These are phyloP conservation scores for Camellia lanceoleosa DNA, from an alignment of 148 eudicot genomes.

Conservation along the genomic window DNA sequence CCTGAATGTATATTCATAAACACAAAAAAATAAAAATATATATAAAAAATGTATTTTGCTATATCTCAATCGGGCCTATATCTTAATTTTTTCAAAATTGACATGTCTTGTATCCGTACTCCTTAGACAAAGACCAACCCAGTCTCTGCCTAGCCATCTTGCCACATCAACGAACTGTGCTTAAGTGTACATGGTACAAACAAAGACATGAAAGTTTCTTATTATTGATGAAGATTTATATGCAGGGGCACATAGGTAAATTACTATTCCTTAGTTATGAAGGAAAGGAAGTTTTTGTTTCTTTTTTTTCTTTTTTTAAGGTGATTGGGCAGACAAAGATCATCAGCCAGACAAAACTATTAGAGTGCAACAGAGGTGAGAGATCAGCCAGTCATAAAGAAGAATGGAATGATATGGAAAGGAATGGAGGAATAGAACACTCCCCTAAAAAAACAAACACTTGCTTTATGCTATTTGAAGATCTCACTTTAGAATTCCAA, in stretches of 20 bases:
- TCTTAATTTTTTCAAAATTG: background rate
- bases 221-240: background rate
- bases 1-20: too few species aligned
- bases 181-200: conserved; percentile 19
- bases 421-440: conserved; percentile 35
- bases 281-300: conserved; percentile 29
- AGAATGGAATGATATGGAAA: conserved; percentile 39
- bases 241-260: conserved; percentile 11
- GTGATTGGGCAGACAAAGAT: conserved; percentile 28
- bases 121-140: conserved; percentile 28
- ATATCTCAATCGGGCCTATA: too few species aligned
- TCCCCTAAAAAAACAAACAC: conserved; percentile 48
- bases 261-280: conserved; percentile 43
- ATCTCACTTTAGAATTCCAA: conserved; percentile 83
- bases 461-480: conserved; percentile 58
- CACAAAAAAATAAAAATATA: too few species aligned
- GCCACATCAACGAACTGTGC: conserved; percentile 34
- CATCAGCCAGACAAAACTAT: conserved; percentile 26
- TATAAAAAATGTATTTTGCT: too few species aligned
- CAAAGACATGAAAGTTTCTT: background rate
- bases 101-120: background rate
- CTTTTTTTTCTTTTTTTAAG: background rate
- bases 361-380: conserved; percentile 21
- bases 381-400: conserved; percentile 28
- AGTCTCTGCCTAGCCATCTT: conserved; percentile 25